Base-by-base conservation (phyloP, 2,329 filamentous ascomycete genomes). In the Aureobasidium sp. region DNA sequence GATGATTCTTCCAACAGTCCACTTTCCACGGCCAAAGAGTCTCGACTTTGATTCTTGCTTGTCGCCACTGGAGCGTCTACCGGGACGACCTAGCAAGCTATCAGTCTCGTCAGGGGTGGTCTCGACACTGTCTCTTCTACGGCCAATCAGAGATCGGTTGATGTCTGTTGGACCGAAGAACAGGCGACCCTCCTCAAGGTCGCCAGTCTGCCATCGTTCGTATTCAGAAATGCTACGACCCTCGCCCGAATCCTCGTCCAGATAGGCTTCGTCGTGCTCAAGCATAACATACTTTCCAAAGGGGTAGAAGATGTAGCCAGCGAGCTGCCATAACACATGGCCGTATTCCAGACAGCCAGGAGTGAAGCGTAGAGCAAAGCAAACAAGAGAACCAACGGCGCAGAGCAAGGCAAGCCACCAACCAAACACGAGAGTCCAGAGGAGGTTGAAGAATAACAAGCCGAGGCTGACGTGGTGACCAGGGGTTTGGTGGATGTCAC, bases 221-320 rank as follows among this genome's bases (percentile, higher is more conserved):
- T 99, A 99, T 77, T 99, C 94, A 70, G 90, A 95, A 71, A 99
- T 97, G 77, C 92, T 97, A 71, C 94, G 86, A 22, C 94, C 94
- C 76, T 99, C 94, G 44, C 93, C 92, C 70, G 94, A 86, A 70
- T 99, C 94, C 76, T 99, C 94, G 64, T 97, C 89, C 52, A 91
- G 81, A 72, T 99, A 99, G 47, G 89, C 88, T 71, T 97, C 94
- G 68, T 99, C 94, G 73, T 93, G 90, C 72, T 96, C 88, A 41
- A 99, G 82, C 51, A 91, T 89, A 65, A 99, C 91, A 74, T 95
- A 97, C 70, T 96, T 95, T 67, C 94, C 94, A 73, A 99, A 99
- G 0, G 94, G 94, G 72, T 97, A 99, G 71, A 97, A 87, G 1
- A 99, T 76, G 72, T 99, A 99, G 60, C 85, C 82, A 1, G 91